phyloP scores from a whole-genome alignment of 1,284 basidiomycete species.

The Cutaneotrichosporon cyanovorans region DNA sequence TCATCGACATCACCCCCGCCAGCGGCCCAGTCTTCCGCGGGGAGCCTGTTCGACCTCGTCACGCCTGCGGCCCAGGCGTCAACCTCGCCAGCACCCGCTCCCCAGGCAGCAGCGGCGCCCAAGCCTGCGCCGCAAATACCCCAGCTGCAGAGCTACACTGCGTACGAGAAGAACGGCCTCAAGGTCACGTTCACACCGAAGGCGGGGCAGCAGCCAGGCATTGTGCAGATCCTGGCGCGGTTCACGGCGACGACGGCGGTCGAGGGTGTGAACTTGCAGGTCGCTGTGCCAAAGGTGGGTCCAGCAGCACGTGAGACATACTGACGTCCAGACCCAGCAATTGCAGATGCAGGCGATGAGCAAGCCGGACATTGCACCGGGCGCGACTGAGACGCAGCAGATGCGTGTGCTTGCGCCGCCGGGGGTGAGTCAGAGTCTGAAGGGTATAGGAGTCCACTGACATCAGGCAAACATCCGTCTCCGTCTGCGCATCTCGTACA shows the following conservation, averaged over 20 bases:
- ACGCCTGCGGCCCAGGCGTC: slow-evolving; percentile 13
- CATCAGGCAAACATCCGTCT: slow-evolving; percentile 70
- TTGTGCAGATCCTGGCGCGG: slow-evolving; percentile 81
- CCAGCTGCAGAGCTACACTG: slow-evolving; percentile 65
- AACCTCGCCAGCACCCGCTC: slow-evolving; percentile 4
- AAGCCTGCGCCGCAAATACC: slow-evolving; percentile 43
- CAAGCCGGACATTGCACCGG: slow-evolving; percentile 67
- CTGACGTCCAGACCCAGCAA: slow-evolving; percentile 73
- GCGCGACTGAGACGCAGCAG: slow-evolving; percentile 83
- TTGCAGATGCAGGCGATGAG: slow-evolving; percentile 98
- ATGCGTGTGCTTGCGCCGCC: slow-evolving; percentile 83
- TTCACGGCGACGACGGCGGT: slow-evolving; percentile 66
- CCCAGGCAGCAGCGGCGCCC: slow-evolving; percentile 16
- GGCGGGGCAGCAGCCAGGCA: slow-evolving; percentile 66
- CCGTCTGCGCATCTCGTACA: slow-evolving; percentile 75
- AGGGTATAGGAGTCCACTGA: neutral
- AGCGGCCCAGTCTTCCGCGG: slow-evolving; percentile 21
- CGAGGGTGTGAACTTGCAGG: slow-evolving; percentile 80
- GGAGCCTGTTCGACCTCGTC: slow-evolving; percentile 37
- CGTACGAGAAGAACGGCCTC: slow-evolving; percentile 85
- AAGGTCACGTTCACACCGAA: slow-evolving; percentile 84
- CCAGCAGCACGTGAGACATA: too few relatives aligned
- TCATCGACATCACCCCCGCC: slow-evolving; percentile 15
- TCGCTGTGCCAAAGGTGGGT: slow-evolving; percentile 88
- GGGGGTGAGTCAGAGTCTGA: slow-evolving; percentile 56